Conservation (phyloP, 257 asterid genomes). For the Solanum virginianum region DNA sequence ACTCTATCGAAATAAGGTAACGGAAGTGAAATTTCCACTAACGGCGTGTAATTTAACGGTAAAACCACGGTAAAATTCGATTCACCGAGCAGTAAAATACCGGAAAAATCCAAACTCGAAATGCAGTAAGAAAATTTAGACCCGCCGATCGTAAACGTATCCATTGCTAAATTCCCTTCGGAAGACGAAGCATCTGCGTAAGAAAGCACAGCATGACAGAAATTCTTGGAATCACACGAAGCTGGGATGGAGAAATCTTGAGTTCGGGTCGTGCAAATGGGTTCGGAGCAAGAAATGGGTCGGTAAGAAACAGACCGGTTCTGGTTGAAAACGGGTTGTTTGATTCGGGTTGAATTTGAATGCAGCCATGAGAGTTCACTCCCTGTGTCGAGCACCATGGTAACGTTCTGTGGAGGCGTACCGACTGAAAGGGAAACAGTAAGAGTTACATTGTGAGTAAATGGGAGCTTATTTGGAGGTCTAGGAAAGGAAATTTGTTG, state of each 20-base stretch:
- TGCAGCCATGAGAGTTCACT: conserved; percentile 94
- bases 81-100: conserved; percentile 56
- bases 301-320: conserved; percentile 38
- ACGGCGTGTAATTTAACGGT: conserved; percentile 64
- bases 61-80: conserved; percentile 47
- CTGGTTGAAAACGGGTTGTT: conserved; percentile 46
- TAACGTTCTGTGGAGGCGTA: conserved; percentile 76
- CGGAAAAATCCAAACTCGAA: conserved; percentile 57
- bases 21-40: conserved; percentile 60
- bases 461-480: conserved; percentile 42
- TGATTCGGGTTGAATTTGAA: conserved; percentile 37
- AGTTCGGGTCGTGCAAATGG: conserved; percentile 74
- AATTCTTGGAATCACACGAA: conserved; percentile 61
- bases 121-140: conserved; percentile 83
- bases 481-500: conserved; percentile 20
- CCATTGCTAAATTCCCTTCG: conserved; percentile 65
- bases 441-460: conserved; percentile 86
- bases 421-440: conserved; percentile 75
- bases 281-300: conserved; percentile 55
- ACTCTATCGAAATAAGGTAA: conserved; percentile 75
- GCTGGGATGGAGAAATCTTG: conserved; percentile 83
- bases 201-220: conserved; percentile 72
- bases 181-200: conserved; percentile 77
- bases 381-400: conserved; percentile 95
- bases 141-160: conserved; percentile 46